phyloP scores from a whole-genome alignment of 805 yeast species.

The Lipomyces spencermartinsiae region DNA sequence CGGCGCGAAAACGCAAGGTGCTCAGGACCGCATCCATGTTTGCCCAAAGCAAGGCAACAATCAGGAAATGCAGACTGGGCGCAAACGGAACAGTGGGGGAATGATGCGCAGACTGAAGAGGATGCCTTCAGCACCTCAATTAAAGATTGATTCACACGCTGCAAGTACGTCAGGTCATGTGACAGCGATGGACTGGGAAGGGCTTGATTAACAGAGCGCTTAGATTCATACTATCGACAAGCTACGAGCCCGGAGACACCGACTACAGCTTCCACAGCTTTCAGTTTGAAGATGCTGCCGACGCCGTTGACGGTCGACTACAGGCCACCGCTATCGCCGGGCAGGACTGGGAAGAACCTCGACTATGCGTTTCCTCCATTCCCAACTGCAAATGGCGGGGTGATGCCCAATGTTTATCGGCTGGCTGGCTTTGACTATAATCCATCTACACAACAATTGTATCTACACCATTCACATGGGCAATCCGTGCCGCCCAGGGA shows the following conservation, averaged over 20 bases:
- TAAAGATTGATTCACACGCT: slow-evolving; percentile 18
- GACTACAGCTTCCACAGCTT: neutral
- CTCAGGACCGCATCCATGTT: neutral
- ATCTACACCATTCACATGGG: neutral
- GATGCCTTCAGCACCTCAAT: neutral
- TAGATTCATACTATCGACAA: neutral
- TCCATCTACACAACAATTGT: slow-evolving; percentile 5
- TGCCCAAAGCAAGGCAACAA: neutral
- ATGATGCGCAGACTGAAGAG: neutral
- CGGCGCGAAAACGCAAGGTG: neutral
- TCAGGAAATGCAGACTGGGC: neutral
- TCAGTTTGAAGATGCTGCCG: neutral
- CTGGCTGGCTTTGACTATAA: slow-evolving; percentile 53
- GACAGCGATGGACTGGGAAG: neutral
- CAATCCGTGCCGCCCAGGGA: neutral
- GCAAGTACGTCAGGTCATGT: slow-evolving; percentile 13
- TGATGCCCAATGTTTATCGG: slow-evolving; percentile 47
- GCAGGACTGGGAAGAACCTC: slow-evolving; percentile 37
- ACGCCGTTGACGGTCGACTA: neutral
- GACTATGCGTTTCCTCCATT: slow-evolving; percentile 52
- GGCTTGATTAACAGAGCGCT: neutral
- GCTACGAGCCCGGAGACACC: neutral
- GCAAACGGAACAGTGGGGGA: neutral
- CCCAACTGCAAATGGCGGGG: slow-evolving; percentile 43
- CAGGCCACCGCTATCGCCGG: neutral